Evolutionary conservation across 2,329 filamentous ascomycete genomes (phyloP).

Genomic region (Trichoderma gracile): DNA sequence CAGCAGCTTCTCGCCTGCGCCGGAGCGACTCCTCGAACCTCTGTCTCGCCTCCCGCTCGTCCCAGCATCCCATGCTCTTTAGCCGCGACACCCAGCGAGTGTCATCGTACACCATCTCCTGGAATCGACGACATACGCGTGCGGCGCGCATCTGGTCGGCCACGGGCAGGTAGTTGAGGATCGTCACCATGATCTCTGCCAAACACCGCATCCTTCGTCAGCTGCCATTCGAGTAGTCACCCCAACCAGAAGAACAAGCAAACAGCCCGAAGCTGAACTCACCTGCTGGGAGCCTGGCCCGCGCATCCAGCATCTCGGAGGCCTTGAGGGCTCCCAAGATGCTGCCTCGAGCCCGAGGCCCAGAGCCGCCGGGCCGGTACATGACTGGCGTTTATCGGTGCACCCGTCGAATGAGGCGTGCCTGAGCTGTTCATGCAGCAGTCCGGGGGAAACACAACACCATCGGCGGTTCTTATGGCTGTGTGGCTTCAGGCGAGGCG

Average conservation of each 20-base stretch:
- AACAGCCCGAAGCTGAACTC: constrained; percentile 27
- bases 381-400: constrained; percentile 35
- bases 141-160: constrained; percentile 84
- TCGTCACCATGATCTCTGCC: constrained; percentile 79
- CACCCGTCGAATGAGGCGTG: constrained; percentile 22
- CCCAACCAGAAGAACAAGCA: background rate
- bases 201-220: background rate
- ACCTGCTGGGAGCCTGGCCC: constrained; percentile 82
- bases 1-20: constrained; percentile 58
- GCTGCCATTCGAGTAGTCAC: background rate
- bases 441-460: constrained; percentile 1
- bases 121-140: constrained; percentile 78
- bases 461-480: constrained; percentile 9
- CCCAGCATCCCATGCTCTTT: constrained; percentile 87
- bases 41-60: constrained; percentile 80
- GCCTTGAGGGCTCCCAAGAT: constrained; percentile 77
- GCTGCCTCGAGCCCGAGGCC: constrained; percentile 44
- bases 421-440: constrained; percentile 12
- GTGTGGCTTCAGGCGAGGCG: background rate
- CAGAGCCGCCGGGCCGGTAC: constrained; percentile 45
- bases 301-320: constrained; percentile 76
- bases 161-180: constrained; percentile 86
- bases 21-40: constrained; percentile 73
- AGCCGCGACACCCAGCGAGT: constrained; percentile 88
- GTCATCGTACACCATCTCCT: constrained; percentile 99